Base-by-base conservation (phyloP, 768 basidiomycete genomes). In the Rhodotorula paludigena region DNA sequence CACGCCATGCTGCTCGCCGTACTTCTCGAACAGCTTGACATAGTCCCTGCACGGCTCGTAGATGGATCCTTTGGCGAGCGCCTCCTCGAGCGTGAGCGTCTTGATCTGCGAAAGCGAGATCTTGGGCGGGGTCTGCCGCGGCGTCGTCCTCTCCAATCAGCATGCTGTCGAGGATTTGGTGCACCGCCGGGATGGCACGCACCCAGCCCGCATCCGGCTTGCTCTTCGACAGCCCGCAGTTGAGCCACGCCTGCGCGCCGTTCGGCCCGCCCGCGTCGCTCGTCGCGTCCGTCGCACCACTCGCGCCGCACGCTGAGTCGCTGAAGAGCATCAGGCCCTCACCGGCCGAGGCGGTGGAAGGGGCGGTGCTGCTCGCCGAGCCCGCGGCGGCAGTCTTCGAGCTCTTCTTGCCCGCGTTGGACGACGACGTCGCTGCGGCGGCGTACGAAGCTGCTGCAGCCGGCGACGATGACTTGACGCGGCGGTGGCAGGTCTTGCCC, bases 11-110 rank as follows among this genome's bases (percentile, higher is more conserved):
- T 83, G 66, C 28, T 71, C 64, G 32, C 81, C 87, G 60, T 86
- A 84, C 77, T 84, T 79, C 63, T 87, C 80, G 76, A 90, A 89
- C 28, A 82, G 71, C 10, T 60, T 55, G 30, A 85, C 77, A 70
- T 79, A 87, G 8, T 73, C 44, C 28, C 73, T 69, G 78, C 89
- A 90, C 3, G 82, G 78, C 44, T 80, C 72, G 81, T 88, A 89
- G 1, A 85, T 83, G 48, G 82, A 84, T 6, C 25, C 2, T 14
- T 80, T 76, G n/a, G 82, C 77, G 38, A 87, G 73, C 9, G 86
- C 85, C 6, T 77, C 69, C 30, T 76, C 73, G 28, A 88, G 78
- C 33, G 83, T 77, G 41, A 63, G 36, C 32, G 54, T 60, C 30
- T 78, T 66, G 64, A 81, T 75, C 56, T 88, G 82, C 38, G 80